Conservation (phyloP, 129 eudicot species). For the Gnaphalium uliginosum region DNA sequence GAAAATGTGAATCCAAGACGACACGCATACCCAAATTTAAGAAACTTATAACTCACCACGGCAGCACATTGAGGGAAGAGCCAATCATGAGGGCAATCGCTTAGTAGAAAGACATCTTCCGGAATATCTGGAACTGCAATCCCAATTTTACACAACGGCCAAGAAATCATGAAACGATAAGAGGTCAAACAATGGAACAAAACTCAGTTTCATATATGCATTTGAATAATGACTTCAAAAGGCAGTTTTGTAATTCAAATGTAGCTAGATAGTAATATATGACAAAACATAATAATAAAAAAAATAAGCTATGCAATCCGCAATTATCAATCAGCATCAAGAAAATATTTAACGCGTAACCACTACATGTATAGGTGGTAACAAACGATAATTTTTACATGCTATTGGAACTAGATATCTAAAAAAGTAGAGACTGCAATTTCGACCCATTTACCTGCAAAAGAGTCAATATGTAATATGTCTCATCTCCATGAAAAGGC, state of each 20-base stretch:
- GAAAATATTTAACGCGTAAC: background rate
- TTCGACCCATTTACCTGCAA: background rate
- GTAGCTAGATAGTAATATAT: background rate
- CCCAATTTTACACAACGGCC: background rate
- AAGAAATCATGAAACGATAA: background rate
- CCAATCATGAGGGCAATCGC: slow-evolving; percentile 91
- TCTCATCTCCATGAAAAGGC: background rate
- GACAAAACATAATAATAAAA: no score
- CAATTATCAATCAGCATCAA: background rate
- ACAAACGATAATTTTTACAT: background rate
- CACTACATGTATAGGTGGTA: background rate
- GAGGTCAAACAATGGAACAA: background rate
- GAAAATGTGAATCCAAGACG: background rate
- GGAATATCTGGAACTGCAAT: slow-evolving; percentile 57
- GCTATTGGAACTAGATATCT: background rate
- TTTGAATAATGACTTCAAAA: background rate
- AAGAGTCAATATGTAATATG: background rate
- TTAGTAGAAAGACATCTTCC: slow-evolving; percentile 61
- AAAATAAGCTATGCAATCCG: background rate
- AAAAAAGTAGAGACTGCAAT: background rate
- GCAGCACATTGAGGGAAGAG: slow-evolving; percentile 93
- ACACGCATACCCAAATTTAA: background rate
- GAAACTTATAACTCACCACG: slow-evolving; percentile 65
- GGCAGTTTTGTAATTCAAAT: background rate
- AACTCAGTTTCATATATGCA: background rate